Conservation (phyloP, 2,329 filamentous ascomycete genomes). For the Diaporthe batatas region DNA sequence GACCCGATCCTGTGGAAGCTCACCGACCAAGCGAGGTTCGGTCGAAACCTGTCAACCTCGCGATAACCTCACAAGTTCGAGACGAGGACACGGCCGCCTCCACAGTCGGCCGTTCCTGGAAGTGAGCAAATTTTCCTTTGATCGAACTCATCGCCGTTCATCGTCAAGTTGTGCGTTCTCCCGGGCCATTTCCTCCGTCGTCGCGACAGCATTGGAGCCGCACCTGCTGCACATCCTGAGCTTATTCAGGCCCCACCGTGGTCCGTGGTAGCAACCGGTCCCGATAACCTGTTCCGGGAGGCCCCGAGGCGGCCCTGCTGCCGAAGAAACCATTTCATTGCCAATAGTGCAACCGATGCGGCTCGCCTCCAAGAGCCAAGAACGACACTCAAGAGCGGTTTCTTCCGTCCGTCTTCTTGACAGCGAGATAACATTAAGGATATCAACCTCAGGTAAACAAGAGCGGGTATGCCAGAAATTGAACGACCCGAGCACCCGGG, state of each 20-base stretch:
- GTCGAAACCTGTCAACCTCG: constrained; percentile 16
- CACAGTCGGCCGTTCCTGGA: neutral
- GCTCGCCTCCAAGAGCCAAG: constrained; percentile 11
- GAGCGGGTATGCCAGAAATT: constrained; percentile 16
- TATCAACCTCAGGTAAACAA: constrained; percentile 5
- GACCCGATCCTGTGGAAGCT: constrained; percentile 32
- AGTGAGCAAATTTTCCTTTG: neutral
- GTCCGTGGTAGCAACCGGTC: constrained; percentile 23
- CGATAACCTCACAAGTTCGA: constrained; percentile 27
- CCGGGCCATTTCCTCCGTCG: constrained; percentile 35
- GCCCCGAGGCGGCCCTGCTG: constrained; percentile 19
- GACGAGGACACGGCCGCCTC: neutral
- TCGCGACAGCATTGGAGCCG: constrained; percentile 6
- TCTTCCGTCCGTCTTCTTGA: neutral
- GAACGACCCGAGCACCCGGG: neutral
- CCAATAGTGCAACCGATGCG: constrained; percentile 16
- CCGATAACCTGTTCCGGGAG: constrained; percentile 31
- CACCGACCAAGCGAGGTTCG: constrained; percentile 14
- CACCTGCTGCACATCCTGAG: constrained; percentile 20
- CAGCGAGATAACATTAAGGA: constrained; percentile 2
- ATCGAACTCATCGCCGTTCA: constrained; percentile 2
- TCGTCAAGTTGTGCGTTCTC: neutral
- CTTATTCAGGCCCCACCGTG: constrained; percentile 26
- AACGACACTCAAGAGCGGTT: neutral
- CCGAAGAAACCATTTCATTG: constrained; percentile 21